Conservation (phyloP, 306 rosid genomes). For the Clitoria ternatea region DNA sequence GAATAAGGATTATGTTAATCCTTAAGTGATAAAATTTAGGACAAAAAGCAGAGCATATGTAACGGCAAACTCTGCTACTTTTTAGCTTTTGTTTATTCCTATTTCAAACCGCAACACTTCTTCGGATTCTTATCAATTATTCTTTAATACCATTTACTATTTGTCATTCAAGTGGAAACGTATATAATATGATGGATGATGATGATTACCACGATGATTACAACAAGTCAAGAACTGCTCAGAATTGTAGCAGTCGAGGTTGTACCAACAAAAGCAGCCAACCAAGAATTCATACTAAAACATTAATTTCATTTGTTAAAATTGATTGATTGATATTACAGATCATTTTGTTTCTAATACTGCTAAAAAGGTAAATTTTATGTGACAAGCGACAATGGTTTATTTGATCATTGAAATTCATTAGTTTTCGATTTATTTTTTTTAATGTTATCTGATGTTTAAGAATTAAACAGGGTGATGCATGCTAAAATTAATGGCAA, state of each 20-base stretch:
- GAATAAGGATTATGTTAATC: constrained; percentile 6
- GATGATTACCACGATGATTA: constrained; percentile 41
- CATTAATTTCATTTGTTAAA: neutral
- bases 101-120: constrained; percentile 24
- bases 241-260: constrained; percentile 19
- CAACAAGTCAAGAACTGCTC: constrained; percentile 22
- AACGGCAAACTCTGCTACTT: constrained; percentile 26
- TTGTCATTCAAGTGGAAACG: constrained; percentile 13
- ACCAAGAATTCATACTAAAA: neutral
- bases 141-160: neutral
- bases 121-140: constrained; percentile 38
- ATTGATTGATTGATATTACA: neutral
- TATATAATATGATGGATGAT: constrained; percentile 16
- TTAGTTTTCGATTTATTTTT: too few relatives aligned
- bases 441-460: too few relatives aligned
- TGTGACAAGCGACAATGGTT: too few relatives aligned
- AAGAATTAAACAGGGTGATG: too few relatives aligned
- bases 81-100: constrained; percentile 31
- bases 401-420: too few relatives aligned
- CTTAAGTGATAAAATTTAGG: constrained; percentile 19
- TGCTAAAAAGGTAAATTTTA: too few relatives aligned
- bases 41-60: constrained; percentile 32
- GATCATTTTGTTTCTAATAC: neutral
- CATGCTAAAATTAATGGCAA: too few relatives aligned
- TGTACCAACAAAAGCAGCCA: constrained; percentile 10